Conservation (phyloP, 2,329 filamentous ascomycete genomes). For the Cyphellophora europaea region DNA sequence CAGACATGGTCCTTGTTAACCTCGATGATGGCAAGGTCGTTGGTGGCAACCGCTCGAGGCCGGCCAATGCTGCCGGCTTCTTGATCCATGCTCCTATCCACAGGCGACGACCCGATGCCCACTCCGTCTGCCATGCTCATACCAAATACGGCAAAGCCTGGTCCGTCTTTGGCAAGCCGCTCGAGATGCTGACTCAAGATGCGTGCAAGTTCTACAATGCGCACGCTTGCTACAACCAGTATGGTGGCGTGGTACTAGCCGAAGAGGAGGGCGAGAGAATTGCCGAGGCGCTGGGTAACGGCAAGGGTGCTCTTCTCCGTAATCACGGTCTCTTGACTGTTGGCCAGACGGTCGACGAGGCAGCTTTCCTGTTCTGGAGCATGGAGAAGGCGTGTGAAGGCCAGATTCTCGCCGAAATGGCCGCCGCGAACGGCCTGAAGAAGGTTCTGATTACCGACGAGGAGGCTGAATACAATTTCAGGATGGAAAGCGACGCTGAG, state of each 20-base stretch:
- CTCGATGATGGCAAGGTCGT: slow-evolving; percentile 55
- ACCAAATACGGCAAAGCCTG: slow-evolving; percentile 58
- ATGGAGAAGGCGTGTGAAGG: slow-evolving; percentile 61
- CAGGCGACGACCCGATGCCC: slow-evolving; percentile 54
- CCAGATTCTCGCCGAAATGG: slow-evolving; percentile 60
- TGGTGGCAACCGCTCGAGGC: slow-evolving; percentile 51
- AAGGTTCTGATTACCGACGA: slow-evolving; percentile 46
- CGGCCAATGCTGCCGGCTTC: slow-evolving; percentile 60
- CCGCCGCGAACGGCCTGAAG: slow-evolving; percentile 36
- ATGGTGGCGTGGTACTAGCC: slow-evolving; percentile 54
- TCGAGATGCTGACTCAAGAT: slow-evolving; percentile 57
- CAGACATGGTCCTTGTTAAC: slow-evolving; percentile 59
- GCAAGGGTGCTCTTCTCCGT: slow-evolving; percentile 54
- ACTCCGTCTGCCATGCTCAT: slow-evolving; percentile 62
- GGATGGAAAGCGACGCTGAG: slow-evolving; percentile 20
- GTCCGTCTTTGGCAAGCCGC: slow-evolving; percentile 52
- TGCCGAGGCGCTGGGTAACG: slow-evolving; percentile 53
- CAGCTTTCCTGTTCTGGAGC: slow-evolving; percentile 59
- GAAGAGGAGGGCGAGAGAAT: slow-evolving; percentile 57
- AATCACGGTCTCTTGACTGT: slow-evolving; percentile 68
- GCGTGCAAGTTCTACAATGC: slow-evolving; percentile 33
- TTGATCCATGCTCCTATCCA: slow-evolving; percentile 61
- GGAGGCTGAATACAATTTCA: slow-evolving; percentile 19
- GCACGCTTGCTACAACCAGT: slow-evolving; percentile 56
- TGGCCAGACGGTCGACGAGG: slow-evolving; percentile 64